These are phyloP conservation scores for Fusarium staphyleae DNA, from an alignment of 2,329 filamentous ascomycete species.

Conservation along the genomic window DNA sequence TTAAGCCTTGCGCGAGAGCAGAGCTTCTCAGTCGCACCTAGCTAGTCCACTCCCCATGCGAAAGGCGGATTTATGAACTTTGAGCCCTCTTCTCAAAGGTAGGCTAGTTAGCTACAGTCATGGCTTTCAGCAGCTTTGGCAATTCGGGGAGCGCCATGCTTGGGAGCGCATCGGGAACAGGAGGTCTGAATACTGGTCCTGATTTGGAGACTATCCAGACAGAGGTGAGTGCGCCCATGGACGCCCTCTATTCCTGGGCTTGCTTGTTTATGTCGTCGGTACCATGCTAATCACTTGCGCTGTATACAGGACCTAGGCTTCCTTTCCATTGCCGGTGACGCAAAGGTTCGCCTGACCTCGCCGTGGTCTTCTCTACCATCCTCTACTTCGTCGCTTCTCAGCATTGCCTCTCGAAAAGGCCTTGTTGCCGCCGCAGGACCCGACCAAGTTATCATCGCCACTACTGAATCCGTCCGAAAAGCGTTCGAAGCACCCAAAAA, in stretches of 20 bases:
- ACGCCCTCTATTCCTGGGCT: slow-evolving; percentile 15
- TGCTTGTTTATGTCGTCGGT: slow-evolving; percentile 13
- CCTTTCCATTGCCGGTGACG: slow-evolving; percentile 77
- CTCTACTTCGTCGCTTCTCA: slow-evolving; percentile 81
- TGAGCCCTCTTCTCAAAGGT: slow-evolving; percentile 37
- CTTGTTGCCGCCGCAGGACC: slow-evolving; percentile 89
- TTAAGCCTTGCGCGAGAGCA: slow-evolving; percentile 26
- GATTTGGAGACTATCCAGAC: slow-evolving; percentile 82
- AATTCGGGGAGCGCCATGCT: slow-evolving; percentile 55
- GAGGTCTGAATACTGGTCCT: slow-evolving; percentile 57
- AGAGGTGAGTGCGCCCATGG: slow-evolving; percentile 63
- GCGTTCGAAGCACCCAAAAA: slow-evolving; percentile 70
- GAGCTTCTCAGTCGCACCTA: slow-evolving; percentile 31
- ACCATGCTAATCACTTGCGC: slow-evolving; percentile 34
- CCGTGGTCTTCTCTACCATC: slow-evolving; percentile 80
- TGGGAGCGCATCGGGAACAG: slow-evolving; percentile 50
- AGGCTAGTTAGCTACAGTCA: slow-evolving; percentile 52
- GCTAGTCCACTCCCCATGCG: slow-evolving; percentile 33
- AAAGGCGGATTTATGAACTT: slow-evolving; percentile 42
- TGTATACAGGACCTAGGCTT: slow-evolving; percentile 74
- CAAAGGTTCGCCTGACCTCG: slow-evolving; percentile 80
- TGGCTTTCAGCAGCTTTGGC: slow-evolving; percentile 72
- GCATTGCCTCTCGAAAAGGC: slow-evolving; percentile 79
- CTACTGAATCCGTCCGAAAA: slow-evolving; percentile 78
- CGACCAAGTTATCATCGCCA: slow-evolving; percentile 76